Conservation (phyloP, 2,329 filamentous ascomycete genomes). For the Aspergillus sp. region DNA sequence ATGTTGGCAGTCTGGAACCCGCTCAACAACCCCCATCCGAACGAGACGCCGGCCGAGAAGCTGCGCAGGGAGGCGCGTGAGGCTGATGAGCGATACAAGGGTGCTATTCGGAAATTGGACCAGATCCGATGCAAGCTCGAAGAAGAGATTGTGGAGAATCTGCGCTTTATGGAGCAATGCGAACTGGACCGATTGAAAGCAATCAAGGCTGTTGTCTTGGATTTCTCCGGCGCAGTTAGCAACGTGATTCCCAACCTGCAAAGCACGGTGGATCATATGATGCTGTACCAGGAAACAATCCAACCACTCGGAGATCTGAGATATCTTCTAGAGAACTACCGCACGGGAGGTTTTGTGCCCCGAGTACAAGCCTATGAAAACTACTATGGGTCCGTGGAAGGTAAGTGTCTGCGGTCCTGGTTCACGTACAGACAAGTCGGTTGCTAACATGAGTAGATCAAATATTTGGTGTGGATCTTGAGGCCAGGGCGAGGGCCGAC, state of each 20-base stretch:
- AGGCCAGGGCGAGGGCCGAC: constrained; percentile 87
- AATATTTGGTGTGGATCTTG: constrained; percentile 97
- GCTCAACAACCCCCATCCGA: constrained; percentile 84
- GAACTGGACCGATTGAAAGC: constrained; percentile 95
- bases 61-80: constrained; percentile 86
- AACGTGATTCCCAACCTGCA: constrained; percentile 97
- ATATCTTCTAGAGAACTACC: constrained; percentile 94
- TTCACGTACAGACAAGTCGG: not conserved
- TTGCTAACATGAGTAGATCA: constrained; percentile 60
- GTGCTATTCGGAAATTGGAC: constrained; percentile 80
- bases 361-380: constrained; percentile 95
- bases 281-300: constrained; percentile 98
- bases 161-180: constrained; percentile 95
- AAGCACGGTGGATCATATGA: constrained; percentile 96
- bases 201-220: constrained; percentile 95
- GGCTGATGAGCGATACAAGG: constrained; percentile 91
- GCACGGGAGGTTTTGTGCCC: constrained; percentile 88
- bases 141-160: constrained; percentile 86
- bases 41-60: constrained; percentile 85
- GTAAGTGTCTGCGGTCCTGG: constrained; percentile 32
- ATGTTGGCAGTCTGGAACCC: constrained; percentile 92
- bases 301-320: constrained; percentile 86
- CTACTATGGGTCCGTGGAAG: constrained; percentile 96
- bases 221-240: constrained; percentile 95
- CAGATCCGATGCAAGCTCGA: constrained; percentile 91